A percentile compares a stretch with the other conserved stretches of the same genome.
These are phyloP conservation scores for Aspergillus olivimuriae DNA, from an alignment of 495 filamentous ascomycete species.

Conservation along the genomic window DNA sequence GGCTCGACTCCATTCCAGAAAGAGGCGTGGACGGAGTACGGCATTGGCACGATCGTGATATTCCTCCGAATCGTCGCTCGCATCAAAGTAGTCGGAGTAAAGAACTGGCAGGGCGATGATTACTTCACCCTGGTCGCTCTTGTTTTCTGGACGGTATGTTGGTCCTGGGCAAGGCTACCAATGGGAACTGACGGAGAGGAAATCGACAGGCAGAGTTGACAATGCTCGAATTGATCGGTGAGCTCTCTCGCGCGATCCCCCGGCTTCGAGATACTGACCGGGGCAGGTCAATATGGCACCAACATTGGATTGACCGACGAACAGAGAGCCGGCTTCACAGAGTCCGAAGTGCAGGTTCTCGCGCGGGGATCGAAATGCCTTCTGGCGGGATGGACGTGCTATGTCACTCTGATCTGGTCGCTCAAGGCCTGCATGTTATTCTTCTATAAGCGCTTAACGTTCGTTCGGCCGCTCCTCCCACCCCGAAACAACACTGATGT, in stretches of 20 bases:
- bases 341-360: slow-evolving; percentile 25
- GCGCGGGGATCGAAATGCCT: slow-evolving; percentile 42
- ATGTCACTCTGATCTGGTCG: slow-evolving; percentile 44
- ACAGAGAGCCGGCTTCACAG: slow-evolving; percentile 26
- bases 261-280: background rate
- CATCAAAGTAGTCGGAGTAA: slow-evolving; percentile 14
- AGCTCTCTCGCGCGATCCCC: background rate
- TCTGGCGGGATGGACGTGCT: slow-evolving; percentile 42
- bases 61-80: slow-evolving; percentile 18
- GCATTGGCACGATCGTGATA: slow-evolving; percentile 12
- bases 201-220: slow-evolving; percentile 7
- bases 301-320: slow-evolving; percentile 40
- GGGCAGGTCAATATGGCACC: slow-evolving; percentile 13
- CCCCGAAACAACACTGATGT: background rate
- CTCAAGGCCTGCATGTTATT: slow-evolving; percentile 45
- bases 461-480: slow-evolving; percentile 6
- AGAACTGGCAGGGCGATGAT: slow-evolving; percentile 20
- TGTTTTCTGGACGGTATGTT: slow-evolving; percentile 16
- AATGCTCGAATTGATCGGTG: slow-evolving; percentile 14
- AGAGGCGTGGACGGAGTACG: slow-evolving; percentile 20
- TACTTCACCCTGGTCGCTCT: slow-evolving; percentile 15
- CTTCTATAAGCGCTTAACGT: slow-evolving; percentile 49
- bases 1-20: slow-evolving; percentile 12
- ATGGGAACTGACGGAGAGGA: too few species aligned
- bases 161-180: too few species aligned